phyloP scores from a whole-genome alignment of 371 early-diverging fungal species.

The Fennellomyces sp. region DNA sequence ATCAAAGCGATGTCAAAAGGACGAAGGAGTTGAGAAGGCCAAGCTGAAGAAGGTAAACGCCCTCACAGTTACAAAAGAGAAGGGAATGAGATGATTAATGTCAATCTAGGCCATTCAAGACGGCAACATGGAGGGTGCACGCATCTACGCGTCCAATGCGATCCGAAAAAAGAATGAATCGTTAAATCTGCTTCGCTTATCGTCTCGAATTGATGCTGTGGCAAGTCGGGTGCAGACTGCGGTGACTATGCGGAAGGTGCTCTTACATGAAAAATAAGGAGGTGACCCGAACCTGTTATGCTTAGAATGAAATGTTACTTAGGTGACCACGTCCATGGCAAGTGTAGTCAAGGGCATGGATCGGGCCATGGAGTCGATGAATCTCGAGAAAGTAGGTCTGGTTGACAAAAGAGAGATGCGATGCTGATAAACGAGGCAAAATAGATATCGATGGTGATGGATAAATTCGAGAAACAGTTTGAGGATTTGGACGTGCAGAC shows the following conservation, averaged over 20 bases:
- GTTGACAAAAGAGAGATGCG: background rate
- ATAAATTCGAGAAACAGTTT: conserved; percentile 91
- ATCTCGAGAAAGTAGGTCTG: conserved; percentile 79
- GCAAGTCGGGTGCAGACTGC: conserved; percentile 94
- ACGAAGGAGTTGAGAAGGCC: conserved; percentile 78
- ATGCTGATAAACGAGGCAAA: background rate
- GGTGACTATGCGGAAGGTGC: conserved; percentile 88
- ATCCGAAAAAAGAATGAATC: conserved; percentile 97
- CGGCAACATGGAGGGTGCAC: conserved; percentile 92
- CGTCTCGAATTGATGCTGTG: conserved; percentile 92
- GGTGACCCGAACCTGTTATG: background rate
- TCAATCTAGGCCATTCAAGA: conserved; percentile 82
- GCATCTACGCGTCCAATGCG: conserved; percentile 94
- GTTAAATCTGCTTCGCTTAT: conserved; percentile 83
- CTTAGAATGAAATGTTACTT: background rate
- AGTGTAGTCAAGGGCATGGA: conserved; percentile 92
- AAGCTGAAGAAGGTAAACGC: conserved; percentile 85
- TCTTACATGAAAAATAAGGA: background rate
- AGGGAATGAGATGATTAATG: background rate
- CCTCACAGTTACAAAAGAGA: too few relatives aligned
- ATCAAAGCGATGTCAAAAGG: conserved; percentile 85
- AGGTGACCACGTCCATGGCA: conserved; percentile 78
- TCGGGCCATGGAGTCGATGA: conserved; percentile 89
- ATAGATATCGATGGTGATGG: conserved; percentile 91
- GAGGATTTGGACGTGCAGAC: conserved; percentile 95